Base-by-base conservation (phyloP, 805 yeast species). In the Lipomyces anomalus region DNA sequence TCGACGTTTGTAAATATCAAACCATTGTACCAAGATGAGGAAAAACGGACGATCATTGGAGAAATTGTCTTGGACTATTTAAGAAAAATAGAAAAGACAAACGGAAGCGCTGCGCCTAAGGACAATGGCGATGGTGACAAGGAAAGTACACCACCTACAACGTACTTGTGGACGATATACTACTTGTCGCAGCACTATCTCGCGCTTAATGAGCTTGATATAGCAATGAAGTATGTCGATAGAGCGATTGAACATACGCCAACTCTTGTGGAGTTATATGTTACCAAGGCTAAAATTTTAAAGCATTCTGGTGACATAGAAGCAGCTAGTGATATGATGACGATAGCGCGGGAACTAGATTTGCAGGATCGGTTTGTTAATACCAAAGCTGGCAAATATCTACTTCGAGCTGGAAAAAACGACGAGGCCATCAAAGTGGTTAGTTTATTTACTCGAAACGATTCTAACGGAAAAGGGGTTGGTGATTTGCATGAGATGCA, bases 351-450 rank as follows among this genome's bases (percentile, higher is more conserved):
- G 56, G 62, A 70, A 43, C 65, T 84, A 45, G 96, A 92, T 62
- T 72, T 84, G 47, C 95, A 87, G 63, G 99, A 92, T 65, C 72
- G 98, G 54, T 90, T 85, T 62, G 78, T 92, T 60, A 92, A 92
- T 64, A 77, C 95, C 44, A 88, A 87, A 60, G 73, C 95, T 4
- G 84, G 84, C 38, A 87, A 87, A 62, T 92, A 92, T 60, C 78
- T 75, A 42, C 64, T 90, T 50, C 74, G 97, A 58, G 87, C 92
- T 9, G 76, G 84, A 60, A 66, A 76, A 48, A 69, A 85, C 20
- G 84, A 83, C 23, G 76, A 80, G 50, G 97, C 95, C 1, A 74
- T 84, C 11, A 80, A 77, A 42, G 67, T 78, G 23, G 82, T 85
- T 16, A 79, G 90, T 2, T 65, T 86, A 46, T 92, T 92, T 71